These are phyloP conservation scores for Kwoniella dendrophila DNA, from an alignment of 768 basidiomycete species.

Conservation along the genomic window DNA sequence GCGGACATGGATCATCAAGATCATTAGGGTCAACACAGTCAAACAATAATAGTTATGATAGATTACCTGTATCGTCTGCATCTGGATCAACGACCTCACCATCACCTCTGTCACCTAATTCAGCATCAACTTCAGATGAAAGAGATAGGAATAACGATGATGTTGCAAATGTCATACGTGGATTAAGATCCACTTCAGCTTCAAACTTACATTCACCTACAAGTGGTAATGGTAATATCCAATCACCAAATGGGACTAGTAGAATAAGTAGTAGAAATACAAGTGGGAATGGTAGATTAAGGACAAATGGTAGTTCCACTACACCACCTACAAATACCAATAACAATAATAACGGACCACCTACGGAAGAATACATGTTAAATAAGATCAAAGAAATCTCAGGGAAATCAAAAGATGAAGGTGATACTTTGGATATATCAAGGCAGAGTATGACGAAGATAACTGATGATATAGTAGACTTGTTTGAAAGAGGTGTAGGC, in stretches of 20 bases:
- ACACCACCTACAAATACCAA: background rate
- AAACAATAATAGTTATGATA: background rate
- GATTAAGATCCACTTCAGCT: constrained; percentile 7
- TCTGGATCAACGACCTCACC: no score
- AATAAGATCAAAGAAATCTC: constrained; percentile 32
- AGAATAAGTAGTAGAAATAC: background rate
- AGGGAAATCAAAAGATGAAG: constrained; percentile 63
- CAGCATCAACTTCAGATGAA: background rate
- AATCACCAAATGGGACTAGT: background rate
- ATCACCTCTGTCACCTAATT: constrained; percentile 11
- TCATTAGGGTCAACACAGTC: constrained; percentile 12
- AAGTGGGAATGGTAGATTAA: background rate
- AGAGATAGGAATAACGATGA: no score
- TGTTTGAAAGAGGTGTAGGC: constrained; percentile 69
- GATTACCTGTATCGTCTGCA: no score
- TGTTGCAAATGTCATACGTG: constrained; percentile 26
- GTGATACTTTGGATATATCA: constrained; percentile 80
- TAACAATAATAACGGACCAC: no score
- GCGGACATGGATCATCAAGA: constrained; percentile 13
- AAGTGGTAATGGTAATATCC: background rate
- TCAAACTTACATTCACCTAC: background rate
- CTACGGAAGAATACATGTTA: constrained; percentile 24
- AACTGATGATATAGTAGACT: constrained; percentile 71
- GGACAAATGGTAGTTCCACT: background rate
- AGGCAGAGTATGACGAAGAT: constrained; percentile 77